Conservation (phyloP, 495 filamentous ascomycete genomes). For the Penicillium parvum region DNA sequence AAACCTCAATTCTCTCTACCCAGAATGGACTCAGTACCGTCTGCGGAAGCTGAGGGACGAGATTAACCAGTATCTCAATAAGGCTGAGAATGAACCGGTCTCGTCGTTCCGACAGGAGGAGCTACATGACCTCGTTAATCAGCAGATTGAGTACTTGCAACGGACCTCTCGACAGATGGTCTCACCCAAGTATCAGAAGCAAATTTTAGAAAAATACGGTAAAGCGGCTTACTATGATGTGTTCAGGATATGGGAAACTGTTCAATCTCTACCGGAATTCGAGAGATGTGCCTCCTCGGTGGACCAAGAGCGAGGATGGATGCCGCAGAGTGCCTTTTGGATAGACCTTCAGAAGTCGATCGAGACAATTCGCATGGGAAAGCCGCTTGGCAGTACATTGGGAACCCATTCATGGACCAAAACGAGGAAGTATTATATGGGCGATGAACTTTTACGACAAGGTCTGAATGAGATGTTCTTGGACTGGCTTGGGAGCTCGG, state of each 20-base stretch:
- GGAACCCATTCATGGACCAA: constrained; percentile 5
- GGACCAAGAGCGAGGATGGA: constrained; percentile 9
- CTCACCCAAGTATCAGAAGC: constrained; percentile 1
- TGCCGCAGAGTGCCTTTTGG: constrained; percentile 12
- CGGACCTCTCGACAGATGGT: constrained; percentile 19
- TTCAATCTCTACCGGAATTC: constrained; percentile 13
- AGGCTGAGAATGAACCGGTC: background rate
- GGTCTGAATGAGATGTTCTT: constrained; percentile 21
- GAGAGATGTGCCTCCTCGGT: constrained; percentile 7
- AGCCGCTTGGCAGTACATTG: constrained; percentile 7
- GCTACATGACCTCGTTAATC: constrained; percentile 6
- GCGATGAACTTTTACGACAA: constrained; percentile 21
- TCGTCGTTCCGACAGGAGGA: background rate
- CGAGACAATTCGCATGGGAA: constrained; percentile 8
- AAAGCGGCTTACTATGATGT: constrained; percentile 15
- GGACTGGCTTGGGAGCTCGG: constrained; percentile 15
- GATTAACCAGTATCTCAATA: constrained; percentile 8
- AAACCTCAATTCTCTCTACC: constrained; percentile 20
- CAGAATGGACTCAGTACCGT: constrained; percentile 28
- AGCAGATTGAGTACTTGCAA: constrained; percentile 15
- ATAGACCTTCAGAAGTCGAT: constrained; percentile 14
- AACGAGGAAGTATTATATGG: constrained; percentile 12
- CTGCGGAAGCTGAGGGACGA: constrained; percentile 16
- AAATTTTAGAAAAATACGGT: constrained; percentile 8
- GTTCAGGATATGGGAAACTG: constrained; percentile 10